Evolutionary conservation across 2,329 filamentous ascomycete species (phyloP).

Genomic region (Ciborinia camelliae): DNA sequence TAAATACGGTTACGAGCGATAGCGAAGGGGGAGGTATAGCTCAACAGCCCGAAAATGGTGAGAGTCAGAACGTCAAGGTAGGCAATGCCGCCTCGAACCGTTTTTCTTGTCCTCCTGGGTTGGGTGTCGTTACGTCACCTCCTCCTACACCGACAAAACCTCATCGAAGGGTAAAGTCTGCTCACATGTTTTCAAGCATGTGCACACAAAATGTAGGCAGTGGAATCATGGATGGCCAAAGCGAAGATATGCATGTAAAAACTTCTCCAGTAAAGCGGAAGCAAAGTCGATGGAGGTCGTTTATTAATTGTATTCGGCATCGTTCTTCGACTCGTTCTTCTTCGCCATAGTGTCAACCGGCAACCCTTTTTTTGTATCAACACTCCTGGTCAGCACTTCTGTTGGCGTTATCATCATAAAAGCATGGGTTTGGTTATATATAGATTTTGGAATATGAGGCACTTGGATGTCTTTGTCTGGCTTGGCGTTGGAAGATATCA

Average conservation of each 20-base stretch:
- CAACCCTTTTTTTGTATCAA: conserved; percentile 6
- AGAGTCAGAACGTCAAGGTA: not conserved
- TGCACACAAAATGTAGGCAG: not conserved
- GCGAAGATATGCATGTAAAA: conserved; percentile 11
- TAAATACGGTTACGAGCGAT: conserved; percentile 32
- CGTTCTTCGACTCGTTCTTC: conserved; percentile 17
- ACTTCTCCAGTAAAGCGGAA: conserved; percentile 25
- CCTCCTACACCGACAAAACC: conserved; percentile 28
- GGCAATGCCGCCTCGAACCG: conserved; percentile 15
- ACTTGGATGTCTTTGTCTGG: conserved; percentile 15
- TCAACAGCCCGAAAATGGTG: conserved; percentile 14
- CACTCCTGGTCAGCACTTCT: not conserved
- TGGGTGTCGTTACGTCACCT: conserved; percentile 21
- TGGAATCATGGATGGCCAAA: conserved; percentile 4
- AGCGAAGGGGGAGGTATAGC: conserved; percentile 30
- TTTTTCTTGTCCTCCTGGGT: conserved; percentile 25
- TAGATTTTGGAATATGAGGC: conserved; percentile 7
- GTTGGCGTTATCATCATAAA: conserved; percentile 15
- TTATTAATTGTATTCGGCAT: conserved; percentile 33
- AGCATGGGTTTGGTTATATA: conserved; percentile 8
- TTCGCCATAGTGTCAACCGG: not conserved
- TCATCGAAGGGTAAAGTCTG: conserved; percentile 29
- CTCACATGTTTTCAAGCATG: conserved; percentile 25
- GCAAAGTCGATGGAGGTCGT: conserved; percentile 31
- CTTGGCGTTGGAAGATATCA: conserved; percentile 20